Conservation (phyloP, 2,329 filamentous ascomycete genomes). For the Pezicula radicicola region DNA sequence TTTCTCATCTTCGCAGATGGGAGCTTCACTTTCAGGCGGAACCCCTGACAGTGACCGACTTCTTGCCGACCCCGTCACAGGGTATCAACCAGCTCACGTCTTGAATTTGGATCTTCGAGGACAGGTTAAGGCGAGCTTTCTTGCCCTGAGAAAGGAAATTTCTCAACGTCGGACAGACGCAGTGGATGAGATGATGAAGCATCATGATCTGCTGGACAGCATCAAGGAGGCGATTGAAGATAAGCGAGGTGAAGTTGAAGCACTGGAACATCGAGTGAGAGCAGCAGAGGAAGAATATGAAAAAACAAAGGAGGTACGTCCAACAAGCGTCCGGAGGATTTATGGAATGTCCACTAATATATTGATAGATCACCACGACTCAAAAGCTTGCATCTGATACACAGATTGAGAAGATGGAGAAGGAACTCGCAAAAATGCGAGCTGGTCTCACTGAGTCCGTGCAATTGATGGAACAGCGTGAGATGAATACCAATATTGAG, state of each 20-base stretch:
- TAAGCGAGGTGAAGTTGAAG: conserved; percentile 88
- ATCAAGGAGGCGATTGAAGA: conserved; percentile 98
- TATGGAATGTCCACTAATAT: conserved; percentile 7
- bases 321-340: neutral
- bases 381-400: conserved; percentile 87
- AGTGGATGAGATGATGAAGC: conserved; percentile 89
- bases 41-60: conserved; percentile 67
- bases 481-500: conserved; percentile 97
- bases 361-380: conserved; percentile 59
- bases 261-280: conserved; percentile 81
- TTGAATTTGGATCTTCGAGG: conserved; percentile 87
- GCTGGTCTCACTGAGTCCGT: conserved; percentile 80
- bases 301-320: conserved; percentile 73
- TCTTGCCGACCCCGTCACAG: conserved; percentile 75
- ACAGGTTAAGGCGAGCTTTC: conserved; percentile 74
- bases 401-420: conserved; percentile 98
- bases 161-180: conserved; percentile 81
- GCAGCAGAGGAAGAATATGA: conserved; percentile 93
- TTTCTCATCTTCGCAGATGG: conserved; percentile 64
- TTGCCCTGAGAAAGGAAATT: conserved; percentile 80
- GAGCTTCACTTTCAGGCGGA: conserved; percentile 24
- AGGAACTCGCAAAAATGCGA: conserved; percentile 92
- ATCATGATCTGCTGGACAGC: conserved; percentile 87
- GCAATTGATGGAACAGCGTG: conserved; percentile 87
- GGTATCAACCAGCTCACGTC: conserved; percentile 86